Evolutionary conservation across 2,329 filamentous ascomycete genomes (phyloP).

Genomic region (Huntiella omanensis): DNA sequence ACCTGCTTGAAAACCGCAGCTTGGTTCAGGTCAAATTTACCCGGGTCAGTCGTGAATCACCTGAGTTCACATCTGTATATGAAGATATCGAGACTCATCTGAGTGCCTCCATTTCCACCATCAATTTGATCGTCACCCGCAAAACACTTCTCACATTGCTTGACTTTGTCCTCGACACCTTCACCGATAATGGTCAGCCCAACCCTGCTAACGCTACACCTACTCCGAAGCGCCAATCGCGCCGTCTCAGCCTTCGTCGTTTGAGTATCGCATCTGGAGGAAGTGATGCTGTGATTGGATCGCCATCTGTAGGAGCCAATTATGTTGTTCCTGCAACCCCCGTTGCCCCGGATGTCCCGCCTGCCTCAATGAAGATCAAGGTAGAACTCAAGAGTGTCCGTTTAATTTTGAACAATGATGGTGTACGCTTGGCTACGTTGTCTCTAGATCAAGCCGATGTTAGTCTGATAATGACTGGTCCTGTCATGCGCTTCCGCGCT

Average conservation of each 20-base stretch:
- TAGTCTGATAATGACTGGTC: slow-evolving; percentile 69
- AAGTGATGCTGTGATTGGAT: slow-evolving; percentile 4
- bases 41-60: slow-evolving; percentile 75
- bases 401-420: slow-evolving; percentile 92
- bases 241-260: slow-evolving; percentile 4
- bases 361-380: slow-evolving; percentile 77
- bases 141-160: slow-evolving; percentile 80
- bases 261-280: slow-evolving; percentile 8
- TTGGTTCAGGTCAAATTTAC: slow-evolving; percentile 79
- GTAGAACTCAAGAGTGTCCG: slow-evolving; percentile 85
- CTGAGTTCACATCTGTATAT: slow-evolving; percentile 80
- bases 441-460: slow-evolving; percentile 86
- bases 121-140: slow-evolving; percentile 86
- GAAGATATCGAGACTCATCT: slow-evolving; percentile 89
- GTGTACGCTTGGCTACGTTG: slow-evolving; percentile 78
- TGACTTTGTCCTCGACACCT: slow-evolving; percentile 87
- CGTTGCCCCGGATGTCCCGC: background rate
- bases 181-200: slow-evolving; percentile 38
- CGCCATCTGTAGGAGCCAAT: background rate
- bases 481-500: slow-evolving; percentile 72
- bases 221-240: background rate
- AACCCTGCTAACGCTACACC: slow-evolving; percentile 13
- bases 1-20: slow-evolving; percentile 58
- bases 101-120: slow-evolving; percentile 78
- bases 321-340: slow-evolving; percentile 1